Evolutionary conservation across 768 basidiomycete genomes (phyloP), one percentile per base, ranked within the genome.

Genomic region (Suillus lakei): DNA sequence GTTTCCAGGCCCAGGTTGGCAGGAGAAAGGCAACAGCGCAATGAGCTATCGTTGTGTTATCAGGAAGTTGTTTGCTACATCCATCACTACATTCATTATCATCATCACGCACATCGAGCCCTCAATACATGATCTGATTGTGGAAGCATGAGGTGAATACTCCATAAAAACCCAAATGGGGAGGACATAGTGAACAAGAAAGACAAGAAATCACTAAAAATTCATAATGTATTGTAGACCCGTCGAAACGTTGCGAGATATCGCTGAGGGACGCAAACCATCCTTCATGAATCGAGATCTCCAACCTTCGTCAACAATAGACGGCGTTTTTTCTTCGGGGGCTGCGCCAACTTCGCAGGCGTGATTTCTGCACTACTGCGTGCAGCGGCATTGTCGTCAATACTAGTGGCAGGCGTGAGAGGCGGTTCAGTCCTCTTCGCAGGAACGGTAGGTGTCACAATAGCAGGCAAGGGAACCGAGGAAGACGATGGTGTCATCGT

Each of bases 1-100:
- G 97, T 80, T 99, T 92, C 88, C 95, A 98, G 82, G 96, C 96
- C 62, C 95, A 98, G 76, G 91, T 95, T 64, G 93, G 93, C 61
- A 93, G 89, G 84, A 84, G 92, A 74, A 92, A 63, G 26, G 90
- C 80, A 91, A 89, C 80, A 92, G 58, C 58, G 3, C 38, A 59
- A 28, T 59, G 21, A 59, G 10, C 10, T 4, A 5, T 21, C 6
- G 28, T 59, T 38, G 26, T 30, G 18, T 38, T 39, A 59, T 39
- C 53, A 21, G 50, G 38, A 41, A 36, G n/a, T 26, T 23, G 23
- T 23, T 55, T 26, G 32, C 6, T 50, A 53, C n/a, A 32, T 36
- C 10, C n/a, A 23, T 55, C 3, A 6, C 28, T 62, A 48, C 62
- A 60, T 54, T 21, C 55, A 55, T 53, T 21, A 39, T 41, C 26